Conservation (phyloP, 1,139 yeast species). For the Lodderomyces beijingensis region DNA sequence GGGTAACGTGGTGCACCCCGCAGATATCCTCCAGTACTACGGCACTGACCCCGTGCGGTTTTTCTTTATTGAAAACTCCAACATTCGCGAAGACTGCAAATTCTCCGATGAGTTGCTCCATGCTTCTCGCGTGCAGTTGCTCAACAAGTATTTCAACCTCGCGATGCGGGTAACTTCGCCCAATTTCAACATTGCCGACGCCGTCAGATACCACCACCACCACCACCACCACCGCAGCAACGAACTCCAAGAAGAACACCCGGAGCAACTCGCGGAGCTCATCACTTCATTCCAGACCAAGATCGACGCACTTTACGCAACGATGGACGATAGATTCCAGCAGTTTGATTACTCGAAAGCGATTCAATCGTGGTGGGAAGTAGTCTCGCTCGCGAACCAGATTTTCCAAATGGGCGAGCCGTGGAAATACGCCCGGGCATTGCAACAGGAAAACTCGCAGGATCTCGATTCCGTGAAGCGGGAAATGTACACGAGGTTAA, state of each 20-base stretch:
- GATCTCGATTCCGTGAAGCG: slow-evolving; percentile 7
- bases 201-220: slow-evolving; percentile 24
- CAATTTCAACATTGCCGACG: slow-evolving; percentile 55
- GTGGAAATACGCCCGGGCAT: slow-evolving; percentile 40
- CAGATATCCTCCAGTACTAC: slow-evolving; percentile 52
- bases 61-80: slow-evolving; percentile 73
- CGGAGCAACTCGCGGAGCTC: slow-evolving; percentile 13
- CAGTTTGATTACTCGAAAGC: slow-evolving; percentile 58
- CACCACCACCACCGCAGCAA: slow-evolving; percentile 26
- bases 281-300: slow-evolving; percentile 17
- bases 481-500: slow-evolving; percentile 22
- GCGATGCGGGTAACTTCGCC: slow-evolving; percentile 69
- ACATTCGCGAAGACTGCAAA: slow-evolving; percentile 73
- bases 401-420: slow-evolving; percentile 60
- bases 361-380: slow-evolving; percentile 57
- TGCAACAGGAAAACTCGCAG: slow-evolving; percentile 22
- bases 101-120: slow-evolving; percentile 60
- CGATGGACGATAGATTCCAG: slow-evolving; percentile 40
- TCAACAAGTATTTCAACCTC: slow-evolving; percentile 82
- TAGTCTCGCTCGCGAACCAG: slow-evolving; percentile 59
- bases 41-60: slow-evolving; percentile 75
- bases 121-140: slow-evolving; percentile 58
- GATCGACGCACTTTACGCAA: slow-evolving; percentile 18
- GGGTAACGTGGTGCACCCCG: slow-evolving; percentile 96
- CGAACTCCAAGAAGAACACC: slow-evolving; percentile 14